Percentiles rank a stretch among this genome's conserved stretches.
These are phyloP conservation scores for Ustulina deusta DNA, from an alignment of 2,329 filamentous ascomycete genomes.

Conservation along the genomic window DNA sequence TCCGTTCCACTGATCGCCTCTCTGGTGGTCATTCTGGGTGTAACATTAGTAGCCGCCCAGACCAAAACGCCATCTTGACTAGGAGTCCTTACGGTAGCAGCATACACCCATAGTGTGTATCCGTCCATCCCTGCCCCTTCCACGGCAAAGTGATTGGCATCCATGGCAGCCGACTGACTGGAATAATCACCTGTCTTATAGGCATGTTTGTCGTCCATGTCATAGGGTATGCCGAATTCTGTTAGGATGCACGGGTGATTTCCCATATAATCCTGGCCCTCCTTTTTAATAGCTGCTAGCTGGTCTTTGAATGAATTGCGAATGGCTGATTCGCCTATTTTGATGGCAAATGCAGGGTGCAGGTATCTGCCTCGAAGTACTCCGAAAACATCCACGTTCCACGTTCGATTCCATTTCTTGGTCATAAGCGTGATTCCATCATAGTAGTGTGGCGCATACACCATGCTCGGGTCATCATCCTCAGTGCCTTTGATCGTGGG, in stretches of 20 bases:
- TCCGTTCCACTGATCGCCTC: conserved; percentile 97
- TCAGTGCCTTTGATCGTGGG: conserved; percentile 86
- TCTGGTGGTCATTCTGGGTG: conserved; percentile 81
- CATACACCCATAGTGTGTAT: conserved; percentile 91
- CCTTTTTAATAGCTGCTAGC: conserved; percentile 82
- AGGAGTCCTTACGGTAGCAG: conserved; percentile 67
- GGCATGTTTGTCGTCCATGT: conserved; percentile 97
- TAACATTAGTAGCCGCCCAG: conserved; percentile 6
- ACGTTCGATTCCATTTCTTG: conserved; percentile 98
- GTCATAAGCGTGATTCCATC: conserved; percentile 97
- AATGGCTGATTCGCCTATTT: conserved; percentile 92
- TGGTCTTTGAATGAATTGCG: conserved; percentile 93
- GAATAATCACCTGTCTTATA: conserved; percentile 97
- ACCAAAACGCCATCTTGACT: conserved; percentile 38
- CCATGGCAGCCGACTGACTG: conserved; percentile 90
- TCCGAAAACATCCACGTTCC: conserved; percentile 97
- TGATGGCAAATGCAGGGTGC: conserved; percentile 90
- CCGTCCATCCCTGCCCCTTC: conserved; percentile 87
- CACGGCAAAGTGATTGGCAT: conserved; percentile 94
- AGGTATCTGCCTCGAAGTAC: conserved; percentile 89
- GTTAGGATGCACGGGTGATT: conserved; percentile 90
- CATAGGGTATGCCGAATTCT: conserved; percentile 97
- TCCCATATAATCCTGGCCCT: conserved; percentile 89
- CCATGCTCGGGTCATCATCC: conserved; percentile 90
- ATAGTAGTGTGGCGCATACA: conserved; percentile 96